These are phyloP conservation scores for Solanum pennellii DNA, from an alignment of 257 asterid species.

Conservation along the genomic window DNA sequence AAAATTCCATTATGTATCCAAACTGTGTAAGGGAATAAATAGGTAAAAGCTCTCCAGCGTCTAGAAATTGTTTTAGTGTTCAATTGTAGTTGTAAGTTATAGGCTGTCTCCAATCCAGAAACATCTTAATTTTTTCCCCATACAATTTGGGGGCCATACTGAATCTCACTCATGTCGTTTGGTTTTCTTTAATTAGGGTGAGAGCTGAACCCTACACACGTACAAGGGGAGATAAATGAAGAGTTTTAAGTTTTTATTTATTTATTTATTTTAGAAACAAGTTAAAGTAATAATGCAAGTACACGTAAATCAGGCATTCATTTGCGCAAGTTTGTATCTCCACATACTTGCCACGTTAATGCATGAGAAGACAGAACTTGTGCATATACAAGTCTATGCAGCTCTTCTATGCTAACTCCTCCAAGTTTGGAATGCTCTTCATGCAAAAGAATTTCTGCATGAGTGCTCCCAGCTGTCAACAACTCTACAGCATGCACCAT, in stretches of 20 bases:
- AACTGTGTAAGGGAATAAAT: background rate
- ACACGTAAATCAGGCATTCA: background rate
- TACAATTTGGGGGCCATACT: background rate
- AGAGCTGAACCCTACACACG: background rate
- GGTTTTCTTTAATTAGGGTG: background rate
- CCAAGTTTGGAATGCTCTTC: conserved; percentile 59
- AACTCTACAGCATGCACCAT: conserved; percentile 74
- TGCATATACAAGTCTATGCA: conserved; percentile 72
- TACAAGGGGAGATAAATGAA: background rate
- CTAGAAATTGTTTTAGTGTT: background rate
- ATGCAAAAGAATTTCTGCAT: conserved; percentile 61
- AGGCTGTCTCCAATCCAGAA: background rate
- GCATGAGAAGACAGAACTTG: conserved; percentile 87
- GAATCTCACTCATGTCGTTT: background rate
- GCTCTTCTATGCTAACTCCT: conserved; percentile 90
- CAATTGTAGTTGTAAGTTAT: background rate
- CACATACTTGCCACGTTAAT: conserved; percentile 91
- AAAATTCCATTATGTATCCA: background rate
- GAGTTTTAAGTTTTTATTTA: background rate
- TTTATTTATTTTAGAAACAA: background rate
- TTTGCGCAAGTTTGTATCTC: background rate
- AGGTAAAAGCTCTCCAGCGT: background rate
- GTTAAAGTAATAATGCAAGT: background rate
- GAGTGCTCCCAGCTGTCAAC: conserved; percentile 71
- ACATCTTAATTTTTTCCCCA: background rate